Conservation (phyloP, 495 filamentous ascomycete species). For the Talaromyces trachyspermus region DNA sequence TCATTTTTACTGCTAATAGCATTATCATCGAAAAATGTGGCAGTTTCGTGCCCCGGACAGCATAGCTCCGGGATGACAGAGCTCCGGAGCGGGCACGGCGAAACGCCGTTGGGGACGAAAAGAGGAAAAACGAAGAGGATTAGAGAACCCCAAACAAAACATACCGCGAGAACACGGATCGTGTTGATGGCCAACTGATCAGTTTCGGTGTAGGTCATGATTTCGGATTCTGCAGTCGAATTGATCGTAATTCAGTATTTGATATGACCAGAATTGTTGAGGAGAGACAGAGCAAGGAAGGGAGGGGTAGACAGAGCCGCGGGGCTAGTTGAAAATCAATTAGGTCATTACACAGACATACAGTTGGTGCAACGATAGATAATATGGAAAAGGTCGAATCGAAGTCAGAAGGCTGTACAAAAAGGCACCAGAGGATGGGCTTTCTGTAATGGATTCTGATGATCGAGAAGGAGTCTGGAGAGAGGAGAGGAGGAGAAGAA, state of each 20-base stretch:
- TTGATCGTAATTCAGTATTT: not conserved
- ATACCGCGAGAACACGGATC: slow-evolving; percentile 89
- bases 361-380: too few relatives aligned
- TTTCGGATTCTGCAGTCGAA: slow-evolving; percentile 39
- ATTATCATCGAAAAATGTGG: too few relatives aligned
- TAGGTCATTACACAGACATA: too few relatives aligned
- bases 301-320: not conserved
- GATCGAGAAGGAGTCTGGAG: not conserved
- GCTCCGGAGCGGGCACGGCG: not conserved
- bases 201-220: slow-evolving; percentile 80
- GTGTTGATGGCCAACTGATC: slow-evolving; percentile 95
- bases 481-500: slow-evolving; percentile 5
- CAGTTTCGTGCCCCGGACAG: not conserved
- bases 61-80: not conserved
- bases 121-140: not conserved
- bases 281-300: not conserved
- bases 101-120: not conserved
- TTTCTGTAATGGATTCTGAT: slow-evolving; percentile 4
- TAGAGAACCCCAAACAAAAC: slow-evolving; percentile 14
- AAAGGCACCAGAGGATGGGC: not conserved
- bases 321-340: not conserved
- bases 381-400: slow-evolving; percentile 1
- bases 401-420: slow-evolving; percentile 6
- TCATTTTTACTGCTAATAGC: not conserved
- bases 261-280: not conserved